Conservation (phyloP, 2,329 filamentous ascomycete species). For the Amylocarpus encephaloides region DNA sequence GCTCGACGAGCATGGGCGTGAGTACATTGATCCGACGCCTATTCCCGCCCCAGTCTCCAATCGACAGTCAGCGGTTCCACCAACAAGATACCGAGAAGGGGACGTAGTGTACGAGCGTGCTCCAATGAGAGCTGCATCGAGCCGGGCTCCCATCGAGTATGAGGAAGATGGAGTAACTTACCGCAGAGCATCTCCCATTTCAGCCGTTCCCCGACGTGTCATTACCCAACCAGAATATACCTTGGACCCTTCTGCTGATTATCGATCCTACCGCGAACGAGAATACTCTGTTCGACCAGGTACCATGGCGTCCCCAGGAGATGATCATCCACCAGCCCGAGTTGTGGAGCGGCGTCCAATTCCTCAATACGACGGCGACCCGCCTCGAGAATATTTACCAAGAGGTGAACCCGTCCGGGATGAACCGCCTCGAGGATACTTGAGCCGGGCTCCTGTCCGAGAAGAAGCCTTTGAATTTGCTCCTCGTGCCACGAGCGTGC, state of each 20-base stretch:
- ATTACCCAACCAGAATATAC: constrained; percentile 58
- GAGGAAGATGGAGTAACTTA: constrained; percentile 36
- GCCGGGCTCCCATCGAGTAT: constrained; percentile 25
- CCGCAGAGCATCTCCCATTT: constrained; percentile 42
- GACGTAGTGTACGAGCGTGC: constrained; percentile 61
- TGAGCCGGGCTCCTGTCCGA: constrained; percentile 37
- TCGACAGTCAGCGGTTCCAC: constrained; percentile 49
- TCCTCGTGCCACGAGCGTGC: constrained; percentile 28
- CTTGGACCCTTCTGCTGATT: constrained; percentile 37
- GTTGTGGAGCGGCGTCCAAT: constrained; percentile 24
- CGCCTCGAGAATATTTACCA: constrained; percentile 43
- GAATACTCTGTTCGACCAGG: constrained; percentile 50
- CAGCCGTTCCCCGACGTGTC: constrained; percentile 46
- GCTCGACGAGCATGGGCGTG: constrained; percentile 75
- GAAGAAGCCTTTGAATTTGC: constrained; percentile 31
- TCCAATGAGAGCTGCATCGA: constrained; percentile 25
- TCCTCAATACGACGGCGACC: constrained; percentile 35
- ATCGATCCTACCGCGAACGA: constrained; percentile 49
- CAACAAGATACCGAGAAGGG: constrained; percentile 41
- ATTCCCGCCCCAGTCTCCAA: constrained; percentile 31
- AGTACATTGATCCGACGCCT: constrained; percentile 60
- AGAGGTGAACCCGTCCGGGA: constrained; percentile 16
- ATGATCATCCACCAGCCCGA: constrained; percentile 42
- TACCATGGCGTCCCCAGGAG: constrained; percentile 22
- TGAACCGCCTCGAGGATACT: constrained; percentile 34